phyloP scores from a whole-genome alignment of 257 asterid species.

The Fraxinus excelsior region DNA sequence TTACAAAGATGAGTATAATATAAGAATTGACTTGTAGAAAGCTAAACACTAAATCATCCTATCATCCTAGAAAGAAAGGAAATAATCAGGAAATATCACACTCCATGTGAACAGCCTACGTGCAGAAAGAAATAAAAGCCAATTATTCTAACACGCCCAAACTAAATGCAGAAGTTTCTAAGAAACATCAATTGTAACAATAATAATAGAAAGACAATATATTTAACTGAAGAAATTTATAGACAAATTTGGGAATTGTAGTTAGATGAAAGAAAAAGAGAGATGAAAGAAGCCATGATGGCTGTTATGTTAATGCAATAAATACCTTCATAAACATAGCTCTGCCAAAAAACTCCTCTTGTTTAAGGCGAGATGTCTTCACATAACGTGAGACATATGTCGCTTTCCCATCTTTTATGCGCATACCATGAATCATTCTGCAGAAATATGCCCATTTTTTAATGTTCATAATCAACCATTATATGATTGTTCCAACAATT shows the following conservation, averaged over 20 bases:
- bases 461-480: constrained; percentile 12
- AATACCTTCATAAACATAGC: constrained; percentile 87
- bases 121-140: not conserved
- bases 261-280: not conserved
- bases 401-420: constrained; percentile 92
- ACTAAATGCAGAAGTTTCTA: not conserved
- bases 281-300: not conserved
- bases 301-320: not conserved
- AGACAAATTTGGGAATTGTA: not conserved
- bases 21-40: not conserved
- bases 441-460: constrained; percentile 20
- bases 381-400: constrained; percentile 90
- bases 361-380: constrained; percentile 83
- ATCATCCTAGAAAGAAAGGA: not conserved
- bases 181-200: not conserved
- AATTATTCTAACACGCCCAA: not conserved
- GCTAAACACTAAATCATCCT: not conserved
- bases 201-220: not conserved
- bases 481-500: not conserved
- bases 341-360: constrained; percentile 82
- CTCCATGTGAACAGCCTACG: not conserved
- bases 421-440: constrained; percentile 98
- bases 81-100: no score
- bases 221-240: not conserved
- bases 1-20: not conserved